phyloP scores from a whole-genome alignment of 805 yeast genomes.

The Pichia heedii region DNA sequence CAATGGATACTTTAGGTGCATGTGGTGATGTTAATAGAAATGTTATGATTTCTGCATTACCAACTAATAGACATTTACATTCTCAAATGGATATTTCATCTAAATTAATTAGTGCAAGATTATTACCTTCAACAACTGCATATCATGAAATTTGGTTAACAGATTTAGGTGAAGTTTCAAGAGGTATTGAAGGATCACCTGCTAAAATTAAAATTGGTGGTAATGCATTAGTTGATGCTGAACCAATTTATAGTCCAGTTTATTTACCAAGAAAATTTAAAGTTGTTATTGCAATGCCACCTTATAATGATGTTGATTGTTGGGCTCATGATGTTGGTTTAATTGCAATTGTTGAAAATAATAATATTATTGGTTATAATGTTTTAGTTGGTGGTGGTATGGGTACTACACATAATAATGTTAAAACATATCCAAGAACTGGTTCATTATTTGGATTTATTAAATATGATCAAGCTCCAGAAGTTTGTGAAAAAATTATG shows the following conservation, averaged over 20 bases:
- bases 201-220: constrained; percentile 83
- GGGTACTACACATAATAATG: constrained; percentile 97
- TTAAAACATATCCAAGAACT: constrained; percentile 92
- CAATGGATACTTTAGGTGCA: constrained; percentile 93
- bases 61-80: constrained; percentile 76
- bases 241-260: constrained; percentile 80
- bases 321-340: constrained; percentile 93
- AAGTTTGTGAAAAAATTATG: constrained; percentile 87
- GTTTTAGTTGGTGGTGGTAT: constrained; percentile 96
- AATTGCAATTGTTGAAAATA: constrained; percentile 70
- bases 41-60: constrained; percentile 87
- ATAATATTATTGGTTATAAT: constrained; percentile 71
- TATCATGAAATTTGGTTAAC: constrained; percentile 92
- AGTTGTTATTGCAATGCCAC: constrained; percentile 90
- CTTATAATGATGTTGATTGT: constrained; percentile 93
- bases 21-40: constrained; percentile 98
- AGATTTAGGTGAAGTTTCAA: constrained; percentile 23
- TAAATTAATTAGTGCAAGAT: constrained; percentile 61
- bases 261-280: constrained; percentile 95
- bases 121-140: constrained; percentile 87
- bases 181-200: constrained; percentile 67
- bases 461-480: constrained; percentile 53
- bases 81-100: constrained; percentile 60
- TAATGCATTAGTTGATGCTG: constrained; percentile 70
- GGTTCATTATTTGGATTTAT: constrained; percentile 83